Conservation (phyloP, 306 rosid genomes). For the Lotus japonicus region DNA sequence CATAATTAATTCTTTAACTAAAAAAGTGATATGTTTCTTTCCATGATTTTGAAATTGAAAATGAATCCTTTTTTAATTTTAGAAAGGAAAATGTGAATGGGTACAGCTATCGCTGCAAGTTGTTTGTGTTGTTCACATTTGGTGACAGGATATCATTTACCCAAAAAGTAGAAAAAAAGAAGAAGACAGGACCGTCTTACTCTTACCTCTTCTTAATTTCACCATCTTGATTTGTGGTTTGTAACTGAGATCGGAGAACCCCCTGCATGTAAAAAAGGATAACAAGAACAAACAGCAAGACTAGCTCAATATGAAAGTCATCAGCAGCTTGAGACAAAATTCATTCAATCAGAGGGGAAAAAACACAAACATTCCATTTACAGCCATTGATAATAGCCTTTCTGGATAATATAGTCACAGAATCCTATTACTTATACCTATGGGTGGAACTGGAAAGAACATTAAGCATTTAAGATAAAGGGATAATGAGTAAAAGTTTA, state of each 20-base stretch:
- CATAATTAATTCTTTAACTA: too few species aligned
- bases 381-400: not conserved
- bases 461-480: not conserved
- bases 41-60: too few species aligned
- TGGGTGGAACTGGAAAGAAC: slow-evolving; percentile 3
- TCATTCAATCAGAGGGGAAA: not conserved
- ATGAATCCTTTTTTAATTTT: not conserved
- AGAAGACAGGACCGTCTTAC: not conserved
- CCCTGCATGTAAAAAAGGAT: slow-evolving; percentile 45
- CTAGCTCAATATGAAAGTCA: not conserved
- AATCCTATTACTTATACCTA: not conserved
- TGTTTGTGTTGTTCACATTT: too few species aligned
- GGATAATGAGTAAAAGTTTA: not conserved
- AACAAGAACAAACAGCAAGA: slow-evolving; percentile 9
- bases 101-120: not conserved
- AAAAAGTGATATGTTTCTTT: too few species aligned
- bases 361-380: not conserved
- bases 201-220: slow-evolving; percentile 57
- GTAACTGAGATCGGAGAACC: slow-evolving; percentile 66
- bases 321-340: not conserved
- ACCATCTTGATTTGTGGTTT: slow-evolving; percentile 61
- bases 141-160: not conserved
- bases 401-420: not conserved
- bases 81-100: not conserved
- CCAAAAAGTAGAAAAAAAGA: not conserved